Base-by-base conservation (phyloP, 2,329 filamentous ascomycete species). In the Aureobasidium melanogenum region DNA sequence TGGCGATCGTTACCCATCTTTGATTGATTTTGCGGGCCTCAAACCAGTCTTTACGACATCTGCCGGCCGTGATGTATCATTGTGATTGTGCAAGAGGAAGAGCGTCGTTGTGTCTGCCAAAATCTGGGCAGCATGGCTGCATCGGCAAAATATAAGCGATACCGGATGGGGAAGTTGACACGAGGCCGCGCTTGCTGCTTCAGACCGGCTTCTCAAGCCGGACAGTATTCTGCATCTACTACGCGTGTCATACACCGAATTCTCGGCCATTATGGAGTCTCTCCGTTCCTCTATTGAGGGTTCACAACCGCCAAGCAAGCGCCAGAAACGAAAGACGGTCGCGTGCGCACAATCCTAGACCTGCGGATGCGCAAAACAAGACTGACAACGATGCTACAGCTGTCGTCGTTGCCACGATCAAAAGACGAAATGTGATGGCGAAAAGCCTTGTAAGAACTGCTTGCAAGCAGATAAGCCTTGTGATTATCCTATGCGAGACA, bases 381-480 rank as follows among this genome's bases (percentile, higher is more conserved):
- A 43, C 38, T 51, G 44, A 50, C 17, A n/a, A 36, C 26, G 10
- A 47, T 47, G n/a, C 17, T 34, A 43, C 14, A 64, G 63, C 44
- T 64, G 63, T 48, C 48, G 59, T 5, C 61, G 60, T 3, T 64
- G 63, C 17, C 63, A 61, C 39, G 47, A 57, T 5, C 50, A 67
- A 39, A 73, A 74, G 56, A 66, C 72, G 38, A 73, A 71, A 64
- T 74, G 71, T 61, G 68, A 69, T n/a, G 70, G 70, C 7, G 71
- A 67, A 1, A 64, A 66, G 5, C 72, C 72, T n/a, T 74, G 72
- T 61, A 63, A 65, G 6, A 67, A 66, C 24, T 74, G 72, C 50
- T 60, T 62, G 19, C 59, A 64, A n/a, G 50, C 66, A 9, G 64
- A 68, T 19, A 55, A 62, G 12, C 36, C 69, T 60, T 72, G 69